Conservation (phyloP, 2,329 filamentous ascomycete species). For the Cladosporium austrohemisphaericum region DNA sequence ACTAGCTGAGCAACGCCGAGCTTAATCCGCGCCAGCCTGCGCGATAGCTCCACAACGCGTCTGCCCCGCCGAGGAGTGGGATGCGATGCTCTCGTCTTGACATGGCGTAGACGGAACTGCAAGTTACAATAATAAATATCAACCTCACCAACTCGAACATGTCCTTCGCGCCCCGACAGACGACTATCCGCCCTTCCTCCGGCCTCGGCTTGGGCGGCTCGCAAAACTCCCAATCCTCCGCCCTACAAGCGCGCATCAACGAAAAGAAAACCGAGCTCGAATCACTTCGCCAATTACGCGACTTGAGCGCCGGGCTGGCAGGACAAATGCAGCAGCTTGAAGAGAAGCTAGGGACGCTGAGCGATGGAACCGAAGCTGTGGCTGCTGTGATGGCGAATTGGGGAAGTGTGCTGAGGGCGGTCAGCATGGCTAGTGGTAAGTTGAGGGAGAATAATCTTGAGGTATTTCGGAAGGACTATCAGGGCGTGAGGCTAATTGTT, state of each 20-base stretch:
- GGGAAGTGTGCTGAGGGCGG: conserved; percentile 80
- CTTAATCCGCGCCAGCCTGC: no score
- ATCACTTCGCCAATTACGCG: conserved; percentile 70
- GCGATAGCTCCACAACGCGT: no score
- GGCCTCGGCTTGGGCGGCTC: conserved; percentile 31
- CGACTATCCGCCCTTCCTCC: conserved; percentile 52
- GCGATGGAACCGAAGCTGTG: conserved; percentile 80
- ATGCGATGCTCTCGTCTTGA: no score
- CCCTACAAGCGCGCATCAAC: conserved; percentile 70
- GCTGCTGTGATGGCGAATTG: conserved; percentile 82
- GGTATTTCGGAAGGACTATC: not conserved
- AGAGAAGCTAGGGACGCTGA: conserved; percentile 71
- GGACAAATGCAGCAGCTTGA: conserved; percentile 79
- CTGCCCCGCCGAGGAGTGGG: no score
- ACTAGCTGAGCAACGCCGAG: no score
- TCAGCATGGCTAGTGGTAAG: conserved; percentile 81
- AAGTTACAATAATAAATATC: not conserved
- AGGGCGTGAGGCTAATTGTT: conserved; percentile 15
- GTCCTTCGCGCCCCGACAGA: conserved; percentile 40
- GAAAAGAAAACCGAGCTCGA: conserved; percentile 84
- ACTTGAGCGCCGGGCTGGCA: conserved; percentile 73
- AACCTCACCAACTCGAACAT: conserved; percentile 16
- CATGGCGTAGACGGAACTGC: not conserved
- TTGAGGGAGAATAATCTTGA: conserved; percentile 15
- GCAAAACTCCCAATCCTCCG: conserved; percentile 56